Conservation (phyloP, 495 filamentous ascomycete species). For the Penicillium psychrofluorescens region DNA sequence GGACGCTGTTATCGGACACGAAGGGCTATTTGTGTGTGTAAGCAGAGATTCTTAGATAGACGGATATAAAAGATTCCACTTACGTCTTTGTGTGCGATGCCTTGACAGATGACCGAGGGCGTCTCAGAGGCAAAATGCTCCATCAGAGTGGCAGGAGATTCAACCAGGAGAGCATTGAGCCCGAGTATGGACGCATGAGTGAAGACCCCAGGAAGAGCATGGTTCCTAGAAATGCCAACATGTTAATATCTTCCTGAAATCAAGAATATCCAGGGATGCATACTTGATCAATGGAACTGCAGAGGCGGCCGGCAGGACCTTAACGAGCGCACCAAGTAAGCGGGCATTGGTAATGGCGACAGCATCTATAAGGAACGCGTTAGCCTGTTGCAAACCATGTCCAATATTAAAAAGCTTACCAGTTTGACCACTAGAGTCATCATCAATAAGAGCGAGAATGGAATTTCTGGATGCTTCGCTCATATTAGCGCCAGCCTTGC, state of each 20-base stretch:
- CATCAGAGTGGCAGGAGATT: constrained; percentile 61
- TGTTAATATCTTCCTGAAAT: constrained; percentile 5
- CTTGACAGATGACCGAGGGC: constrained; percentile 68
- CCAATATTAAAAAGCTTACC: constrained; percentile 25
- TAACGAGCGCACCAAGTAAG: constrained; percentile 81
- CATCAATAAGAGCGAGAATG: constrained; percentile 80
- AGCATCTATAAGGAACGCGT: constrained; percentile 31
- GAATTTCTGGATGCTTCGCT: constrained; percentile 76
- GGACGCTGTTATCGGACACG: constrained; percentile 80
- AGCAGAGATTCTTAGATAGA: constrained; percentile 1
- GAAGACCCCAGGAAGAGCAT: constrained; percentile 65
- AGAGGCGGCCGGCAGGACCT: constrained; percentile 63
- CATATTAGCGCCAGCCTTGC: constrained; percentile 92
- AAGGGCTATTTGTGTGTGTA: constrained; percentile 48
- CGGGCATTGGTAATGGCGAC: constrained; percentile 86
- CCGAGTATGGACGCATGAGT: constrained; percentile 66
- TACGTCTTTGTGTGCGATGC: constrained; percentile 69
- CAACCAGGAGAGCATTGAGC: constrained; percentile 79
- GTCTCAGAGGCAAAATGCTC: constrained; percentile 64
- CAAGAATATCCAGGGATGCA: constrained; percentile 5
- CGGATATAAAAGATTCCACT: constrained; percentile 15
- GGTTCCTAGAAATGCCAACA: constrained; percentile 36
- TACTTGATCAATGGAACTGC: constrained; percentile 66
- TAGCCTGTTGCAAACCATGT: background rate
- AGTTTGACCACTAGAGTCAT: constrained; percentile 67